Evolutionary conservation across 139 green algal genomes (phyloP).

Genomic region (Penium margaritaceum): DNA sequence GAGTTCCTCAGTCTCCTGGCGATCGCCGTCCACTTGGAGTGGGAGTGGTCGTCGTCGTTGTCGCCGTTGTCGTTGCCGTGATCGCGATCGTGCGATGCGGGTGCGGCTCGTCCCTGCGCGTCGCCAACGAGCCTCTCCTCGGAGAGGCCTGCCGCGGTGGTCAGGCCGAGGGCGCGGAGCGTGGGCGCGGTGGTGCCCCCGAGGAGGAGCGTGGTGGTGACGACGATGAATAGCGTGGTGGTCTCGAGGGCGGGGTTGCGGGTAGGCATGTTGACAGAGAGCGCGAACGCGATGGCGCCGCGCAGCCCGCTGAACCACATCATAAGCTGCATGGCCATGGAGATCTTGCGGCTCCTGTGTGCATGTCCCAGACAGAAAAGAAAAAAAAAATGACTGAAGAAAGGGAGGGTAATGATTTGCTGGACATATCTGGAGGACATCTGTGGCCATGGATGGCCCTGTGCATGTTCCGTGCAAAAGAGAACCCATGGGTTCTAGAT

Average conservation of each 20-base stretch:
- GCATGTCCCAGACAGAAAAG: too few species aligned
- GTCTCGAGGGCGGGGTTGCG: slow-evolving; percentile 63
- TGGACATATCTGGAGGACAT: too few species aligned
- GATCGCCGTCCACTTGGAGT: background rate
- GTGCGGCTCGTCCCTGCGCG: too few species aligned
- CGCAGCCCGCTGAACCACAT: slow-evolving; percentile 61
- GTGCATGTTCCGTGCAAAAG: too few species aligned
- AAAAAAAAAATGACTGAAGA: too few species aligned
- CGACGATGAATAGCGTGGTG: slow-evolving; percentile 62
- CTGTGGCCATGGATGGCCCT: too few species aligned
- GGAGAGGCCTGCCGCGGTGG: background rate
- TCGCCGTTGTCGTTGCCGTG: background rate
- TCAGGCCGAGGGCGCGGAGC: slow-evolving; percentile 17
- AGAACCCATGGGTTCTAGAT: too few species aligned
- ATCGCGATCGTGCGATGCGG: background rate
- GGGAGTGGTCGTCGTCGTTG: background rate
- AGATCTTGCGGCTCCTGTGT: slow-evolving; percentile 28
- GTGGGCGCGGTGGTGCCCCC: slow-evolving; percentile 44
- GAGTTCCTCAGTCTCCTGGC: too few species aligned
- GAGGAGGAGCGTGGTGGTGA: slow-evolving; percentile 57
- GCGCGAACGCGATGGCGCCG: slow-evolving; percentile 63
- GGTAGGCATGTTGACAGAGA: slow-evolving; percentile 58
- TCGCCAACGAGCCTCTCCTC: too few species aligned
- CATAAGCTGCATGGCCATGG: slow-evolving; percentile 52
- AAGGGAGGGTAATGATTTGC: too few species aligned